phyloP scores from a whole-genome alignment of 305 asterid species.

The Ajuga reptans region DNA sequence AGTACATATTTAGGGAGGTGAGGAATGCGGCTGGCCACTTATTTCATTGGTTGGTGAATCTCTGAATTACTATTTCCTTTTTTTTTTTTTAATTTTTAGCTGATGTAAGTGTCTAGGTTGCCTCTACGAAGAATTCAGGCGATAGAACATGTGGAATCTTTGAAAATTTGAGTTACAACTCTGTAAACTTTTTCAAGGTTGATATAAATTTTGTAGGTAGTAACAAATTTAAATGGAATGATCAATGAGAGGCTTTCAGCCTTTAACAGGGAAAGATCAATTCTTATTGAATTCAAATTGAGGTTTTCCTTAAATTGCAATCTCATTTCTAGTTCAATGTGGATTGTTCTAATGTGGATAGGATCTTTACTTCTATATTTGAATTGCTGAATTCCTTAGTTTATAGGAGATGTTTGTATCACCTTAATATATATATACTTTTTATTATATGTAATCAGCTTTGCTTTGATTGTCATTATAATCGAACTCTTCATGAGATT shows the following conservation, averaged over 20 bases:
- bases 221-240: neutral
- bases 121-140: neutral
- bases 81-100: neutral
- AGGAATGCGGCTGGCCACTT: neutral
- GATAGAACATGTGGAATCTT: neutral
- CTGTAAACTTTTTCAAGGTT: neutral
- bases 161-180: conserved; percentile 1
- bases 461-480: neutral
- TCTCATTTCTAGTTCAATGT: neutral
- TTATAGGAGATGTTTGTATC: conserved; percentile 5
- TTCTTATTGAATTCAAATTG: neutral
- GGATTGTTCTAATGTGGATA: neutral
- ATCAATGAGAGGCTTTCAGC: neutral
- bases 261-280: neutral
- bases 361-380: neutral
- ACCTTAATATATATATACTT: neutral
- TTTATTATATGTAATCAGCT: neutral
- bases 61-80: neutral
- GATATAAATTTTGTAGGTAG: neutral
- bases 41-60: neutral
- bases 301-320: neutral
- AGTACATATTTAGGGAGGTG: neutral
- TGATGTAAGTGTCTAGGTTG: neutral
- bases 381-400: neutral
- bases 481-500: neutral